phyloP scores from a whole-genome alignment of 192 early-diverging fungal species.

The Chytriomyces sp. region DNA sequence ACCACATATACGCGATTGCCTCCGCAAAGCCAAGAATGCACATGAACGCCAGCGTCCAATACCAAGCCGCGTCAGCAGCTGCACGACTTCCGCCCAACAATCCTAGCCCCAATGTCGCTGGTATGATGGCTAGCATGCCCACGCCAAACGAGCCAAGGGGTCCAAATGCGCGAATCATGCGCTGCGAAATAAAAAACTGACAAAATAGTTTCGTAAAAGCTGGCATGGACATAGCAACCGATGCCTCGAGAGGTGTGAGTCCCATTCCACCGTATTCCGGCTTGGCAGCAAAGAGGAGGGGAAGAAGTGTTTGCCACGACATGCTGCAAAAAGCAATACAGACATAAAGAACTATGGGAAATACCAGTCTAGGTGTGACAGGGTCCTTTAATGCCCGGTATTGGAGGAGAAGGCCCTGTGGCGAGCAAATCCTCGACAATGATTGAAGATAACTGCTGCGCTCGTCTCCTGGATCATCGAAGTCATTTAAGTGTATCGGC shows the following conservation, averaged over 20 bases:
- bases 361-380: conserved; percentile 13
- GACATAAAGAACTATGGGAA: conserved; percentile 36
- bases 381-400: neutral
- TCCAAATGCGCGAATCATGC: conserved; percentile 21
- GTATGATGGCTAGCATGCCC: conserved; percentile 29
- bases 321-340: conserved; percentile 51
- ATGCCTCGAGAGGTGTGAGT: conserved; percentile 19
- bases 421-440: neutral
- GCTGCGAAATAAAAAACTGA: conserved; percentile 38
- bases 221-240: conserved; percentile 34
- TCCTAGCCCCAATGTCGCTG: conserved; percentile 20
- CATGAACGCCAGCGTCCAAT: conserved; percentile 11
- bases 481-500: neutral
- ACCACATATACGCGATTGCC: conserved; percentile 35
- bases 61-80: neutral
- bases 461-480: neutral
- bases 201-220: conserved; percentile 37
- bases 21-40: conserved; percentile 39
- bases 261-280: conserved; percentile 21
- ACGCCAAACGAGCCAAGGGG: conserved; percentile 7
- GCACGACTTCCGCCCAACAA: conserved; percentile 1
- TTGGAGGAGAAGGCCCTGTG: neutral
- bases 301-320: conserved; percentile 39
- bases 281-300: conserved; percentile 45
- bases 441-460: neutral